phyloP scores from a whole-genome alignment of 2,329 filamentous ascomycete genomes.

The Daldinia sp. region DNA sequence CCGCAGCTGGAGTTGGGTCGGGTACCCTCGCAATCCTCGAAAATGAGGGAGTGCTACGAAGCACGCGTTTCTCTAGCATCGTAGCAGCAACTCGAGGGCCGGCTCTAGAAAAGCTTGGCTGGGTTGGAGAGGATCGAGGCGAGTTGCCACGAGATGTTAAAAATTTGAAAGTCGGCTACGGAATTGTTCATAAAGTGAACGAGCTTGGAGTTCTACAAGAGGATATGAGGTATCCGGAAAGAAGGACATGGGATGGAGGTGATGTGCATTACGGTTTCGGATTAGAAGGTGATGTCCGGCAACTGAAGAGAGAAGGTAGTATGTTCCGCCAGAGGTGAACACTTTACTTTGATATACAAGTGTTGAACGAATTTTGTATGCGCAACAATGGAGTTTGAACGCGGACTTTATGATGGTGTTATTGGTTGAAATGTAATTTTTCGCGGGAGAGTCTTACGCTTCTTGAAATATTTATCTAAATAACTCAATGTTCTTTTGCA shows the following conservation, averaged over 20 bases:
- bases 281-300: slow-evolving; percentile 50
- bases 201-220: slow-evolving; percentile 40
- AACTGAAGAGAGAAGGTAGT: slow-evolving; percentile 42
- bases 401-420: too few relatives aligned
- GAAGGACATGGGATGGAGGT: slow-evolving; percentile 28
- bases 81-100: slow-evolving; percentile 58
- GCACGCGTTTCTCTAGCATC: slow-evolving; percentile 57
- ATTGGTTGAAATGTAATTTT: neutral
- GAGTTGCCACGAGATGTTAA: neutral
- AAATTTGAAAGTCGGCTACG: slow-evolving; percentile 36
- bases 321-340: slow-evolving; percentile 29
- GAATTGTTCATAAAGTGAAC: slow-evolving; percentile 41
- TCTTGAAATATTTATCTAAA: neutral
- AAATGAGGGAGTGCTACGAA: slow-evolving; percentile 54
- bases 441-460: neutral
- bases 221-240: slow-evolving; percentile 28
- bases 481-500: neutral
- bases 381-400: too few relatives aligned
- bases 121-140: neutral
- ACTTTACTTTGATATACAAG: neutral
- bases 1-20: slow-evolving; percentile 48
- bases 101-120: slow-evolving; percentile 50
- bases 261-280: slow-evolving; percentile 51
- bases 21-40: slow-evolving; percentile 54
- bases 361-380: neutral